Evolutionary conservation across 441 rosid species (phyloP).

Genomic region (Pelargonium citronellum): DNA sequence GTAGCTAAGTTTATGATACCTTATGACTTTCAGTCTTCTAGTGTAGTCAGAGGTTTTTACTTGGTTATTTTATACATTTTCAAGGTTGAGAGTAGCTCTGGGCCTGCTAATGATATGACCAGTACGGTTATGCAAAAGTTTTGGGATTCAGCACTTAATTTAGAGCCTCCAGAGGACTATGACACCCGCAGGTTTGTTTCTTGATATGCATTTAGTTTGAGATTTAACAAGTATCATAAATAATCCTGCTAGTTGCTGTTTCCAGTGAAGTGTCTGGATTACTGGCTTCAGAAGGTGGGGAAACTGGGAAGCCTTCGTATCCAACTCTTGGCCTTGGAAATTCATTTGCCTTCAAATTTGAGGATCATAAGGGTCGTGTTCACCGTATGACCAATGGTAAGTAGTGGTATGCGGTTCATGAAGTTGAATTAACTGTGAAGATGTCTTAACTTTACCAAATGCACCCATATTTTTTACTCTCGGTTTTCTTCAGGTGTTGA

Average conservation of each 20-base stretch:
- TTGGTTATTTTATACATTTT: conserved; percentile 16
- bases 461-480: background rate
- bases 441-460: no score
- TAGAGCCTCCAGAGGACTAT: conserved; percentile 65
- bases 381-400: conserved; percentile 35
- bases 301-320: conserved; percentile 42
- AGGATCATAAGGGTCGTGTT: conserved; percentile 65
- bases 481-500: conserved; percentile 39
- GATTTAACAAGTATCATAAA: conserved; percentile 13
- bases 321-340: conserved; percentile 59
- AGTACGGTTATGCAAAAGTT: conserved; percentile 91
- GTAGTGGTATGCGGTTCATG: no score
- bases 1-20: no score
- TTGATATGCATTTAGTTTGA: conserved; percentile 12
- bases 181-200: conserved; percentile 49
- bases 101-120: conserved; percentile 60
- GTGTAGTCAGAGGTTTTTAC: background rate
- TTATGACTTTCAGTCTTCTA: no score
- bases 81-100: conserved; percentile 74
- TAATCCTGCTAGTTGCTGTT: conserved; percentile 25
- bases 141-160: conserved; percentile 96
- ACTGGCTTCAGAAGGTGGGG: conserved; percentile 59
- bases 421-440: no score
- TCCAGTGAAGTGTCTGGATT: conserved; percentile 69
- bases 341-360: conserved; percentile 66